These are phyloP conservation scores for Pezicula carpinea DNA, from an alignment of 2,329 filamentous ascomycete species.

Conservation along the genomic window DNA sequence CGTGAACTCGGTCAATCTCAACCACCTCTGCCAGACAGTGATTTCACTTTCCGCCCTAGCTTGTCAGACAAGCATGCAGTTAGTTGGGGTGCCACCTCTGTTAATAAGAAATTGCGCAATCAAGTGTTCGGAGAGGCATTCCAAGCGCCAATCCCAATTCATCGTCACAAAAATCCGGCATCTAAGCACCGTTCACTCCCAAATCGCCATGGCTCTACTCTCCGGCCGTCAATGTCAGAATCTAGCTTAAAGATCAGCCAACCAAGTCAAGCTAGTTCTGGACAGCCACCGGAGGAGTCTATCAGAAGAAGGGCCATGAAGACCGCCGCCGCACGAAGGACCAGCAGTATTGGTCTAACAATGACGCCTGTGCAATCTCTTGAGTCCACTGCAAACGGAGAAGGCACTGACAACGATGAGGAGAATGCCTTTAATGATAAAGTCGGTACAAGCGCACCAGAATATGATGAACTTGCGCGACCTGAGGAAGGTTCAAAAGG, in stretches of 20 bases:
- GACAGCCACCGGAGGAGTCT: conserved; percentile 39
- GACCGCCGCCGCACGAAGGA: conserved; percentile 19
- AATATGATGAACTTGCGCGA: conserved; percentile 43
- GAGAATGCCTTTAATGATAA: conserved; percentile 34
- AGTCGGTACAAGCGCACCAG: conserved; percentile 60
- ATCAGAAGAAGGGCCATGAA: conserved; percentile 28
- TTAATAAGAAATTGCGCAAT: conserved; percentile 83
- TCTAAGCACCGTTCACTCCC: conserved; percentile 62
- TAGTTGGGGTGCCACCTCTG: conserved; percentile 86
- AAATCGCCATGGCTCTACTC: conserved; percentile 37
- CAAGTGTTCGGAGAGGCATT: conserved; percentile 93
- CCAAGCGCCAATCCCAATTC: conserved; percentile 76
- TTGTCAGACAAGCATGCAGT: conserved; percentile 54
- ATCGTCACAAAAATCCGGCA: conserved; percentile 65
- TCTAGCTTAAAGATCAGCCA: conserved; percentile 25
- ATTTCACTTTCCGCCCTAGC: conserved; percentile 31
- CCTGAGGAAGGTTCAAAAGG: conserved; percentile 11
- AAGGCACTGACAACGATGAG: conserved; percentile 22
- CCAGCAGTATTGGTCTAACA: conserved; percentile 5
- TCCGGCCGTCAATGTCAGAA: conserved; percentile 27
- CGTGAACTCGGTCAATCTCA: conserved; percentile 23
- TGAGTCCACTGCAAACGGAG: conserved; percentile 9
- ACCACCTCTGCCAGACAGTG: conserved; percentile 8
- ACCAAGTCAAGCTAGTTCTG: conserved; percentile 7
- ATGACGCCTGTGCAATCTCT: conserved; percentile 8